Base-by-base conservation (phyloP, 148 eudicot species). In the Chenopodium berlandieri region DNA sequence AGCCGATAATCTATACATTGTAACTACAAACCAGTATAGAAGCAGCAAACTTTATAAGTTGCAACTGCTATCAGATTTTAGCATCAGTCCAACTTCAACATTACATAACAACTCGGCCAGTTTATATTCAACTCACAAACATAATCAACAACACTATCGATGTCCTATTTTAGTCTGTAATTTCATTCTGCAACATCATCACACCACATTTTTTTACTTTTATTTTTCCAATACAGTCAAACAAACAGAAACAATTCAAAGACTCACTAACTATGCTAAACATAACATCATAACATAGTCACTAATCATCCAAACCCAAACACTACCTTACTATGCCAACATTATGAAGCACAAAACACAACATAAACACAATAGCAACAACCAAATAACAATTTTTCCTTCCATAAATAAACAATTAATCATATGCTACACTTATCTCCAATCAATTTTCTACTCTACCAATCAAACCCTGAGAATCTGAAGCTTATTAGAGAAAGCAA, bases 401-500 rank as follows among this genome's bases (percentile, higher is more conserved):
- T 75, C 10, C 30, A 20, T 32, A 32, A 58, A 77, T 44, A 46
- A 16, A 23, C 56, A 52, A 68, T 48, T 34, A 40, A 40, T 40
- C 6, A 34, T 34, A n/a, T 23, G 23, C 72, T 73, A 27, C 9
- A 31, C 19, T 58, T 76, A 10, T 14, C 58, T 65, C 67, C 69
- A 79, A 75, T 79, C 54, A 58, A 68, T 40, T 40, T 40, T 40
- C 44, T 40, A 70, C 76, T 80, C 86, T 80, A 80, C 58, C 60
- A 80, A 44, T 62, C 92, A 92, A 86, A 94, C 98, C 91, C 98
- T 89, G 84, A 95, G 86, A 62, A 95, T 95, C 91, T 95, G 99
- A 31, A 95, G 94, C 89, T 95, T 95, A 83, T 86, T 89, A 20
- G 97, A 84, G 78, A 96, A 96, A 7, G 99, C 99, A 85, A 96